Percentiles rank a stretch among this genome's conserved stretches.
phyloP scores from a whole-genome alignment of 306 rosid genomes.

The Purshia tridentata region DNA sequence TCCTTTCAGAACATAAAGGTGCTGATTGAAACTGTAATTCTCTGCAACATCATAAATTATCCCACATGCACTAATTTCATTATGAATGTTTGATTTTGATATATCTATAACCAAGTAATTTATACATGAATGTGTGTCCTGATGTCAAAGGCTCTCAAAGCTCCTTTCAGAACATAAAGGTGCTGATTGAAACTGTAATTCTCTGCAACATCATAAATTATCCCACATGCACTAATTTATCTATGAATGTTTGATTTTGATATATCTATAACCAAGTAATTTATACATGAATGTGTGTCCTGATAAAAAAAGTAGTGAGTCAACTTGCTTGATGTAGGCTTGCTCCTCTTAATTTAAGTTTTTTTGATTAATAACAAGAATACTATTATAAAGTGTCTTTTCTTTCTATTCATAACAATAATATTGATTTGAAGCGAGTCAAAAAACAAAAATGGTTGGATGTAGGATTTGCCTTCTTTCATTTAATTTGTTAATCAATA shows the following conservation, averaged over 20 bases:
- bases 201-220: background rate
- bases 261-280: too few species aligned
- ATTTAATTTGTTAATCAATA: too few species aligned
- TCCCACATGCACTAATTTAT: background rate
- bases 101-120: too few species aligned
- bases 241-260: too few species aligned
- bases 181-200: background rate
- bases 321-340: background rate
- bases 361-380: background rate
- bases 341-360: background rate
- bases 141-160: background rate
- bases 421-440: background rate
- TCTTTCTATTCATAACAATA: background rate
- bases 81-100: too few species aligned
- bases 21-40: background rate
- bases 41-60: background rate
- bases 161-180: background rate
- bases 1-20: background rate
- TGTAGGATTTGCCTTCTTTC: background rate
- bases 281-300: too few species aligned
- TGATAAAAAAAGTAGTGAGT: too few species aligned
- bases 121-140: too few species aligned
- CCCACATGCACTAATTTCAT: background rate
- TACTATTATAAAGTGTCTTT: background rate
- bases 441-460: too few species aligned